Evolutionary conservation across 208 protist genomes (phyloP), one percentile per base, ranked within the genome.

Genomic region (Leishmania amazonensis): DNA sequence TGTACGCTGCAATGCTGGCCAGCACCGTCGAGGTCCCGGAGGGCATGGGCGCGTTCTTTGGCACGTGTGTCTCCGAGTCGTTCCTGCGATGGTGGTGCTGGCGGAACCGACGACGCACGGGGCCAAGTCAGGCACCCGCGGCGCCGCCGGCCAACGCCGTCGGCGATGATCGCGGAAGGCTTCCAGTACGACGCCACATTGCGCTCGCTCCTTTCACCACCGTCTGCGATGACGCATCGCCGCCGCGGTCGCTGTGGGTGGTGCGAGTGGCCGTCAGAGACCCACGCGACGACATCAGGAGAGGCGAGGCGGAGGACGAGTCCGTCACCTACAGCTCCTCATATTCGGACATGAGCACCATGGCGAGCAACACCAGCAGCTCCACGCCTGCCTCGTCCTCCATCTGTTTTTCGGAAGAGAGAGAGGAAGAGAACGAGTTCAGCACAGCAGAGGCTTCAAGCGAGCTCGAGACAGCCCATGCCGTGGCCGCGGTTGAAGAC

Each of bases 41-140:
- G 21, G 82, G 82, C 35, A 82, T 81, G 62, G 82, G 82, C 28
- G 73, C 35, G 19, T 85, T 85, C 73, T 78, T 85, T 53, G 82
- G 53, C 65, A 85, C 78, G 51, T 82, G 82, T 49, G 82, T 85
- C 62, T 81, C 82, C 31, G 82, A 85, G 74, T 58, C 78, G 1
- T 85, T 85, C 49, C 62, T 82, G 72, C 82, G 78, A 49, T 82
- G 78, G 78, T 82, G 77, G 82, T 79, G 76, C 78, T 85, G 78
- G 78, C 78, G 78, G n/a, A 81, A 53, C 57, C 38, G 57, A 35
- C 53, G 57, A 53, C 70, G 24, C n/a, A 38, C 28, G n/a, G 70
- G 54, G 45, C 45, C 70, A 54, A 74, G 47, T 11, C 40, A 74
- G 24, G 35, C 40, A 51, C 47, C 45, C 47, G 42, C 13, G 47